Conservation (phyloP, 1,139 yeast genomes). For the Geotrichum fermentans region DNA sequence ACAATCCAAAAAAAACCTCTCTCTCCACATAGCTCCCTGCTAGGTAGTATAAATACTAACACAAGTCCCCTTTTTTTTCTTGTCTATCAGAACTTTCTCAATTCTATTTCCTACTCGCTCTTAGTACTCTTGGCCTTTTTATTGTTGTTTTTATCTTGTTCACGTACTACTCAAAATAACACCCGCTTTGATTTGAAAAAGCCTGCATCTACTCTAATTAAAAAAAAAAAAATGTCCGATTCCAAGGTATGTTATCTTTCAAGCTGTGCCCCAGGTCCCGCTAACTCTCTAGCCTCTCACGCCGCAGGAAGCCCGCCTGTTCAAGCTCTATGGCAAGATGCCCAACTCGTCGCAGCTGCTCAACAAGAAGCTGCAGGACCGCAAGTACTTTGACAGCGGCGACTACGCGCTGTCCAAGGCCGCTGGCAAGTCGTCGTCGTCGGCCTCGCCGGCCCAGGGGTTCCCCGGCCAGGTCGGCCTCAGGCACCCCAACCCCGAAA, state of each 20-base stretch:
- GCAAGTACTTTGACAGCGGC: conserved; percentile 94
- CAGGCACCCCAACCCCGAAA: conserved; percentile 1
- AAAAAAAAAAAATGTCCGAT: too few species aligned
- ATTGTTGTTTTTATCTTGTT: too few species aligned
- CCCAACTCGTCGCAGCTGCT: conserved; percentile 84
- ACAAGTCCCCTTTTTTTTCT: too few species aligned
- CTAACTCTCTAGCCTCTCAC: conserved; percentile 18
- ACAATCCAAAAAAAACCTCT: too few species aligned
- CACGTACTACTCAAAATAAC: too few species aligned
- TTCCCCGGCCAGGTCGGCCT: not conserved
- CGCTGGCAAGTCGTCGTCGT: conserved; percentile 24
- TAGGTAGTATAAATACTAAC: too few species aligned
- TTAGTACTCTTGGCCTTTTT: too few species aligned
- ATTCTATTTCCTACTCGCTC: too few species aligned
- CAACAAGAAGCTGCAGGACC: conserved; percentile 63
- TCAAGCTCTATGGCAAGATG: conserved; percentile 78
- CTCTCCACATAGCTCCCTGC: too few species aligned
- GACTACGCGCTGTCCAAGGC: conserved; percentile 92
- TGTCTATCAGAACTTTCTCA: too few species aligned
- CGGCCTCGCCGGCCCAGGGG: not conserved
- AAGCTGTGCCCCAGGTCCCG: not conserved
- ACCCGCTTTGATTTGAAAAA: too few species aligned
- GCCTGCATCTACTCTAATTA: too few species aligned
- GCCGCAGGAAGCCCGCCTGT: conserved; percentile 45
- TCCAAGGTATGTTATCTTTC: not conserved